A percentile compares a stretch with the other conserved stretches of the same genome.
Conservation (phyloP, 306 rosid species). For the Malus fusca region DNA sequence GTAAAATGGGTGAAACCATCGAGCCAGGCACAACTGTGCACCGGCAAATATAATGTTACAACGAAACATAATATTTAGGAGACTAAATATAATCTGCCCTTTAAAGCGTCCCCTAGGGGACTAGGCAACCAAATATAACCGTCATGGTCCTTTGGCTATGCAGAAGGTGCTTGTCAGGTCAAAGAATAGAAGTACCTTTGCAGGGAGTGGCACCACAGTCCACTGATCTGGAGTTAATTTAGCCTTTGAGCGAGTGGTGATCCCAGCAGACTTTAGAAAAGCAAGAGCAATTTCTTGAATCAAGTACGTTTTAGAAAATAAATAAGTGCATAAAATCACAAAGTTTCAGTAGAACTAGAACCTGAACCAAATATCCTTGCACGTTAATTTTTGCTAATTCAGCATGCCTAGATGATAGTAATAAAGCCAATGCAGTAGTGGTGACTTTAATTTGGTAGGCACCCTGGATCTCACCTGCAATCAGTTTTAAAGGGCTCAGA, state of each 20-base stretch:
- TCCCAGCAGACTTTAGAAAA: slow-evolving; percentile 53
- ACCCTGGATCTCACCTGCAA: slow-evolving; percentile 84
- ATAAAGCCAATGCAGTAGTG: slow-evolving; percentile 78
- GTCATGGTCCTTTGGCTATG: neutral
- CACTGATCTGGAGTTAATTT: slow-evolving; percentile 87
- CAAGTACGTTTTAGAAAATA: slow-evolving; percentile 11
- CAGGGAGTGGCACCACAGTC: slow-evolving; percentile 74
- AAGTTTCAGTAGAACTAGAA: slow-evolving; percentile 26
- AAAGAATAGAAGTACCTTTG: slow-evolving; percentile 43
- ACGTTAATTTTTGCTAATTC: slow-evolving; percentile 57
- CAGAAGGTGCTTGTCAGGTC: neutral
- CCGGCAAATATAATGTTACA: neutral
- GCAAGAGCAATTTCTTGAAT: slow-evolving; percentile 17
- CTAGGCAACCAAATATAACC: neutral
- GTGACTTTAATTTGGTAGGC: slow-evolving; percentile 92
- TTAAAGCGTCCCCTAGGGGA: neutral
- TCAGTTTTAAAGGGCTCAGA: neutral
- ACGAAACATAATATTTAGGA: neutral
- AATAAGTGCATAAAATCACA: neutral
- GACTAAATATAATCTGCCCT: neutral
- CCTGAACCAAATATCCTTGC: slow-evolving; percentile 62
- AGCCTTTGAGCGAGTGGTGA: slow-evolving; percentile 87
- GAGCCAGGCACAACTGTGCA: neutral
- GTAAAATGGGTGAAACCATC: neutral
- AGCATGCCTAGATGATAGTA: slow-evolving; percentile 56